Evolutionary conservation across 2,329 filamentous ascomycete genomes (phyloP), one percentile per base, ranked within the genome.

Genomic region (Fusarium bactridioides): DNA sequence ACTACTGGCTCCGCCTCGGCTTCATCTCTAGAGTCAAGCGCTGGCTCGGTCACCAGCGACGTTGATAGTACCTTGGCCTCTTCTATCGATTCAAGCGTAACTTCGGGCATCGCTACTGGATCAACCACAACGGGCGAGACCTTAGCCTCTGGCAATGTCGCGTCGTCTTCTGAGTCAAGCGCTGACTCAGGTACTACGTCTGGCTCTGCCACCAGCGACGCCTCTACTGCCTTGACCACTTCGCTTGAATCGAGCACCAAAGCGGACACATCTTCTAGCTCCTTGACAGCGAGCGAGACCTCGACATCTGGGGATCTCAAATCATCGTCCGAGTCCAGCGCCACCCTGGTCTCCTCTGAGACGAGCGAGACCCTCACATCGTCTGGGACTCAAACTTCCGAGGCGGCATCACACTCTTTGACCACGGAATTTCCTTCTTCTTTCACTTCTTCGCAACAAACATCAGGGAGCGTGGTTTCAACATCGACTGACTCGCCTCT

Each of bases 401-500:
- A 61, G n/a, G 40, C 62, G n/a, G 40, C 62, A 16, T 63, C 51
- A 45, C n/a, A 40, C 27, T 64, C 57, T 12, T 55, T 58, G 3
- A 62, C 67, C 33, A 67, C 62, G 3, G 51, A 71, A 31, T 31
- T 58, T n/a, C 51, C 53, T 60, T 70, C 66, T 40, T 63, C 69
- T 31, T 67, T 58, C 62, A 35, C 57, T 44, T 67, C 65, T 64
- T 61, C 58, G 60, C 64, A 68, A 44, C 51, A 41, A 56, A 67
- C 70, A 33, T 73, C 57, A 21, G 65, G 67, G 23, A 59, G 55
- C 55, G 51, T 61, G 29, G 23, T 37, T 31, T 27, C 64, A 56
- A 67, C 74, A 64, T 64, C 74, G 6, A 66, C 74, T 70, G 66
- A 77, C 67, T 58, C 60, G 35, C 50, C 41, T 67, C 13, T 67